phyloP scores from a whole-genome alignment of 768 basidiomycete species.

The Macrolepiota albuminosa region DNA sequence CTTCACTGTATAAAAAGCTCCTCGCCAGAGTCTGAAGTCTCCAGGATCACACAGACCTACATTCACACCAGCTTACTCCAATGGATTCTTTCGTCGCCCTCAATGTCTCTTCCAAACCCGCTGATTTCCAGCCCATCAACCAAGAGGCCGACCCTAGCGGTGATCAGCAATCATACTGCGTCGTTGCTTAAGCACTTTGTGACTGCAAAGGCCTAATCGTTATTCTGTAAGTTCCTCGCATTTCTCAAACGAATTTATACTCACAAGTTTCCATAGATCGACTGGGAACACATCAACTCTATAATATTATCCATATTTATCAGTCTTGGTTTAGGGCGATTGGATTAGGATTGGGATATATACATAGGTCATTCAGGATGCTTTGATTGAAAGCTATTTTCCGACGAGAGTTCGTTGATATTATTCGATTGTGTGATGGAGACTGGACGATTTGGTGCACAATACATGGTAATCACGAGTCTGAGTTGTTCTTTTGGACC shows the following conservation, averaged over 20 bases:
- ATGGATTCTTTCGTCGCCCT: no score
- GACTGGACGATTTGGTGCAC: background rate
- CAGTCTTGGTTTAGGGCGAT: background rate
- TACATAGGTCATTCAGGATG: background rate
- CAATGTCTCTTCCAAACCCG: background rate
- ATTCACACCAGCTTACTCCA: no score
- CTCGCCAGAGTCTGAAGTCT: background rate
- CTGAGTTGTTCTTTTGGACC: background rate
- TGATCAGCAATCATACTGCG: background rate
- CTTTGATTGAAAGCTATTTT: no score
- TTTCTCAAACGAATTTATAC: no score
- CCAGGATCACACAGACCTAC: no score
- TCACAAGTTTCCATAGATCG: no score
- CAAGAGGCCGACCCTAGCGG: background rate
- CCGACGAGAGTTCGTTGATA: background rate
- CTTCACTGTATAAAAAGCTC: background rate
- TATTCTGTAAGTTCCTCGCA: no score
- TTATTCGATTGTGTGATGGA: background rate
- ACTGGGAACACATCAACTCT: background rate
- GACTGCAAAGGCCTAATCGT: background rate
- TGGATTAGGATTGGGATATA: no score
- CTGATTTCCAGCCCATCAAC: background rate
- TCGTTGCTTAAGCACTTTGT: background rate
- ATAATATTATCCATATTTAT: background rate
- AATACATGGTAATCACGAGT: background rate